Evolutionary conservation across 768 basidiomycete species (phyloP).

Genomic region (Pleurotus salmoneostramineus): DNA sequence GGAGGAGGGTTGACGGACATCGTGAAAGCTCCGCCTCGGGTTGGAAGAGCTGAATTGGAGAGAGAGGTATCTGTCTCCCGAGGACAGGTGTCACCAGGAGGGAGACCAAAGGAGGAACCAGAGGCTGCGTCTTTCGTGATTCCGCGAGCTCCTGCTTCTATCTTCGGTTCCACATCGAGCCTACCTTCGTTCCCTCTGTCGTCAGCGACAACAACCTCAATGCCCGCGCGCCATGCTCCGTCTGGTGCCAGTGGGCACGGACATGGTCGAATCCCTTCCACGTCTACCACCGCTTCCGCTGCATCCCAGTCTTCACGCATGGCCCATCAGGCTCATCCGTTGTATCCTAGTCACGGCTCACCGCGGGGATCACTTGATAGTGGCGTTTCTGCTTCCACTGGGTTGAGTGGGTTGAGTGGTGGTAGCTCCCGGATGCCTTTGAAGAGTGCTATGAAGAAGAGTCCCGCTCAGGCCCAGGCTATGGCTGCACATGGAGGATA

Average conservation of each 20-base stretch:
- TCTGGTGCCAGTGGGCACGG: neutral
- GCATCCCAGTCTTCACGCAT: too few relatives aligned
- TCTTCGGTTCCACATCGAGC: slow-evolving; percentile 21
- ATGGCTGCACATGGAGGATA: too few relatives aligned
- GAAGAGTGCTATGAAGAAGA: slow-evolving; percentile 57
- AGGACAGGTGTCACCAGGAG: neutral
- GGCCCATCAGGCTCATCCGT: neutral
- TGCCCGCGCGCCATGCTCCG: slow-evolving; percentile 2
- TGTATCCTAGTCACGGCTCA: neutral
- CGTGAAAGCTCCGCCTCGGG: slow-evolving; percentile 44
- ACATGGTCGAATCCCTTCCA: neutral
- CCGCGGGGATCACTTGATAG: slow-evolving; percentile 1
- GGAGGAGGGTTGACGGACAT: slow-evolving; percentile 28
- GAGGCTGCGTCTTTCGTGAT: slow-evolving; percentile 6
- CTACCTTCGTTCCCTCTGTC: neutral
- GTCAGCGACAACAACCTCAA: neutral
- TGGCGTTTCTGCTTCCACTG: neutral
- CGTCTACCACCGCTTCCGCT: neutral
- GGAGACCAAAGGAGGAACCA: slow-evolving; percentile 9
- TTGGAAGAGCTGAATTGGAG: slow-evolving; percentile 26
- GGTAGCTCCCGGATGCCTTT: slow-evolving; percentile 33
- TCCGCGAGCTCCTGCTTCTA: slow-evolving; percentile 31
- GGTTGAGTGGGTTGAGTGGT: neutral
- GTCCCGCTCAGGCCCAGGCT: slow-evolving; percentile 21
- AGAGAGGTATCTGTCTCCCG: slow-evolving; percentile 11